Base-by-base conservation (phyloP, 306 rosid genomes). In the Casuarina cunninghamiana region DNA sequence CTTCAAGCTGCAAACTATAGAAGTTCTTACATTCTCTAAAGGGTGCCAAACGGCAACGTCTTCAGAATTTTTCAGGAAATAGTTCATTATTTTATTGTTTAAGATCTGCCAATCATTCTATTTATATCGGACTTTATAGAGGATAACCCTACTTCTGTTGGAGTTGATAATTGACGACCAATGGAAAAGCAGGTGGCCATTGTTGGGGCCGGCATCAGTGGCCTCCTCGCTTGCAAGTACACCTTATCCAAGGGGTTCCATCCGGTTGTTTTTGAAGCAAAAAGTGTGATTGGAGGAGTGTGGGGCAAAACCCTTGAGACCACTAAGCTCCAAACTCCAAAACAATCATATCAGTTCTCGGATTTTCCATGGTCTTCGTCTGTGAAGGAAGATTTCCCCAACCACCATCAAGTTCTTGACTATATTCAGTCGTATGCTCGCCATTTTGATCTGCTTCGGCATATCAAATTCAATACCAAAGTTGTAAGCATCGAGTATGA, bases 361-460 rank as follows among this genome's bases (percentile, higher is more conserved):
- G 93, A 90, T 85, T 87, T 83, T 48, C 85, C 91, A 57, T 90
- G 96, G 96, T 90, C 96, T 6, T 50, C 88, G 50, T 87, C 90
- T 1, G 90, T 87, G 21, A 42, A 61, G 0, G 58, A 78, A n/a
- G 90, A 73, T 5, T 87, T 85, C 6, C 96, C 93, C 0, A 55
- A 68, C 68, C 85, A 85, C 0, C 53, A 69, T 38, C 83, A 83
- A 62, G 93, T 90, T 2, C 72, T 85, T 0, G 53, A 75, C 5
- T 90, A 90, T 15, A 21, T 88, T 32, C 37, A 78, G 50, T 75
- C 83, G 3, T 88, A 88, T 65, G 96, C 93, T 16, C 69, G 76
- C 54, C 90, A 80, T 79, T 88, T 87, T 43, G 88, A 82, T 55
- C 70, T 90, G 65, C 46, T 74, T 17, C 80, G 67, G 76, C 77